These are phyloP conservation scores for Onygena corvina DNA, from an alignment of 2,329 filamentous ascomycete species.

Conservation along the genomic window DNA sequence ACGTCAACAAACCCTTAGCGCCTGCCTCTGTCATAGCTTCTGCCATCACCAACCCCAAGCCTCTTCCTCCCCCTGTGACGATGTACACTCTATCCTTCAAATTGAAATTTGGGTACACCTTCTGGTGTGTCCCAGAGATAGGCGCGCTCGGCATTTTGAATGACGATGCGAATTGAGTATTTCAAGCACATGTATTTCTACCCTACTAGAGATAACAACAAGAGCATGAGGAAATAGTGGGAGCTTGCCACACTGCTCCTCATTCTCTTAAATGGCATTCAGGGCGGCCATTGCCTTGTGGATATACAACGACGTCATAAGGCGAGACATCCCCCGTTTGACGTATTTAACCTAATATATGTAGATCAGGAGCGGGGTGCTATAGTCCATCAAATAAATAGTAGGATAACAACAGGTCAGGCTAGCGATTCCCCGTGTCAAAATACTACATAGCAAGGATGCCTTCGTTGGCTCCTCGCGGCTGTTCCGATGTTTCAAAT, in stretches of 20 bases:
- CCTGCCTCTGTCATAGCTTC: constrained; percentile 39
- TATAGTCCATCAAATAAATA: no score
- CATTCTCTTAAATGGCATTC: neutral
- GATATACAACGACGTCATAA: neutral
- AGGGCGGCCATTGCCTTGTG: neutral
- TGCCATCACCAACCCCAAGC: constrained; percentile 36
- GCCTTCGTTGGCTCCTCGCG: neutral
- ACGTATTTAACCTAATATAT: no score
- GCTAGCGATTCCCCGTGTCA: no score
- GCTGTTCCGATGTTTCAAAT: neutral
- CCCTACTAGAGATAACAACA: no score
- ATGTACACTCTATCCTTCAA: constrained; percentile 32
- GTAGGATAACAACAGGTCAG: no score
- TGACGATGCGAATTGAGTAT: neutral
- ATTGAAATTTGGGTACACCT: constrained; percentile 37
- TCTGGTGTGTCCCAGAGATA: constrained; percentile 9
- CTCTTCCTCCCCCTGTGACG: constrained; percentile 35
- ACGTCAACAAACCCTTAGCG: constrained; percentile 29
- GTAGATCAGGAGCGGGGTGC: no score
- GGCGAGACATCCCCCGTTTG: neutral
- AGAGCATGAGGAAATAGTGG: no score
- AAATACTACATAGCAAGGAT: no score
- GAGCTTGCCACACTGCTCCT: no score
- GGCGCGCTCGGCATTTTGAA: constrained; percentile 7
- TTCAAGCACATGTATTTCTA: no score